A percentile compares a stretch with the other conserved stretches of the same genome.
These are phyloP conservation scores for Elymus sibiricus DNA, from an alignment of 176 grass and related monocot species.

Conservation along the genomic window DNA sequence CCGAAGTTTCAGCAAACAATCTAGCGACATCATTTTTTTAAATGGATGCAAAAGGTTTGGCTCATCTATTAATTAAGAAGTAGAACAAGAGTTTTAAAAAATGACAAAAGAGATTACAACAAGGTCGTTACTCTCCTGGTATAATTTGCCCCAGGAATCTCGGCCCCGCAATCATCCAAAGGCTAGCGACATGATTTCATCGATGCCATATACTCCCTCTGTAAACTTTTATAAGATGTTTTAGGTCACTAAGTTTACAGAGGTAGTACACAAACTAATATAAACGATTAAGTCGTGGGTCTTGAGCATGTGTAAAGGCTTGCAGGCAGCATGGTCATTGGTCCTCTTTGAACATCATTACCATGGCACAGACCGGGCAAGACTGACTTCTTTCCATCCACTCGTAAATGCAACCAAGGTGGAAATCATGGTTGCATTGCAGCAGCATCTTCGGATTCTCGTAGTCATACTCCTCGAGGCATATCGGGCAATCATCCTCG, in stretches of 20 bases:
- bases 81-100: no score
- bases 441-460: conserved; percentile 59
- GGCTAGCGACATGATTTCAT: not conserved
- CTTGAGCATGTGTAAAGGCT: not conserved
- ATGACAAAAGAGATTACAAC: no score
- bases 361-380: conserved; percentile 61
- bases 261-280: conserved; percentile 29
- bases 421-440: conserved; percentile 76
- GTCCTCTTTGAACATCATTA: conserved; percentile 62
- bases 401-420: conserved; percentile 74
- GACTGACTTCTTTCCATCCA: conserved; percentile 85
- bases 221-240: no score
- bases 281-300: conserved; percentile 17
- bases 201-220: no score
- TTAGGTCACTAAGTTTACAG: no score
- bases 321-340: conserved; percentile 19
- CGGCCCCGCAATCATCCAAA: no score
- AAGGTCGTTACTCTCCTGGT: no score
- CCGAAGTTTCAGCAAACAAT: conserved; percentile 34
- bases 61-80: no score
- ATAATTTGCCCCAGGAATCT: no score
- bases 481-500: conserved; percentile 69
- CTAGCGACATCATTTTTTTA: not conserved
- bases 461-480: conserved; percentile 65
- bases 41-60: no score